A percentile compares a stretch with the other conserved stretches of the same genome.
These are phyloP conservation scores for Talaromyces sp. DNA, from an alignment of 2,329 filamentous ascomycete genomes.

Conservation along the genomic window DNA sequence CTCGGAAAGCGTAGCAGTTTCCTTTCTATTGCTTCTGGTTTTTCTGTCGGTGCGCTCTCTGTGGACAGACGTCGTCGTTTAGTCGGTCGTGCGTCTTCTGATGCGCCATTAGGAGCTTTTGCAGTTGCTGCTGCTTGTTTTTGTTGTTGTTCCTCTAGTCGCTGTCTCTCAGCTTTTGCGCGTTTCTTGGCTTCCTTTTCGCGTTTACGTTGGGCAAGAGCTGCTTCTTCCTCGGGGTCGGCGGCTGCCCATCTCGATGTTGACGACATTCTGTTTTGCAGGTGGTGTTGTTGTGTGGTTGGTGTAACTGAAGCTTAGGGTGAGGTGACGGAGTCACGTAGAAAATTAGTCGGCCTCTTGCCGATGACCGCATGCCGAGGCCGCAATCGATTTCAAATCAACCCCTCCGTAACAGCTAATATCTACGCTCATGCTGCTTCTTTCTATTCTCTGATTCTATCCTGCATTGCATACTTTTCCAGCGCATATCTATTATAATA, in stretches of 20 bases:
- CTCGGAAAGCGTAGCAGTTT: conserved; percentile 69
- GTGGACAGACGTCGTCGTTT: conserved; percentile 38
- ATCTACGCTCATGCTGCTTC: background rate
- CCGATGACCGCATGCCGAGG: conserved; percentile 18
- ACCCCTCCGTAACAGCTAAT: conserved; percentile 11
- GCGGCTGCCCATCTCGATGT: conserved; percentile 86
- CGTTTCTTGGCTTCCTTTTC: conserved; percentile 90
- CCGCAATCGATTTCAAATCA: conserved; percentile 20
- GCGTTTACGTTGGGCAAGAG: conserved; percentile 64
- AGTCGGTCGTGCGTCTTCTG: conserved; percentile 47
- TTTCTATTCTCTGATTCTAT: background rate
- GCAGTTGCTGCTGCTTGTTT: conserved; percentile 19
- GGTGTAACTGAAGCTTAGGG: background rate
- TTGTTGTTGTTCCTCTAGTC: conserved; percentile 52
- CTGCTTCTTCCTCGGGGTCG: conserved; percentile 73
- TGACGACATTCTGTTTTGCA: conserved; percentile 28
- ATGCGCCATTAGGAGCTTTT: conserved; percentile 21
- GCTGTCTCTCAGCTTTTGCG: conserved; percentile 76
- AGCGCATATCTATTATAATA: background rate
- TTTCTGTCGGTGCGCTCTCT: background rate
- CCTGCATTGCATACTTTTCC: background rate
- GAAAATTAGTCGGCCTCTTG: background rate
- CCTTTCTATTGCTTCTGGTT: conserved; percentile 30
- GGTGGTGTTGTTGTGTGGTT: background rate
- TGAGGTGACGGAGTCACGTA: background rate